phyloP scores from a whole-genome alignment of 2,329 filamentous ascomycete species.

The Monosporascus ibericus region DNA sequence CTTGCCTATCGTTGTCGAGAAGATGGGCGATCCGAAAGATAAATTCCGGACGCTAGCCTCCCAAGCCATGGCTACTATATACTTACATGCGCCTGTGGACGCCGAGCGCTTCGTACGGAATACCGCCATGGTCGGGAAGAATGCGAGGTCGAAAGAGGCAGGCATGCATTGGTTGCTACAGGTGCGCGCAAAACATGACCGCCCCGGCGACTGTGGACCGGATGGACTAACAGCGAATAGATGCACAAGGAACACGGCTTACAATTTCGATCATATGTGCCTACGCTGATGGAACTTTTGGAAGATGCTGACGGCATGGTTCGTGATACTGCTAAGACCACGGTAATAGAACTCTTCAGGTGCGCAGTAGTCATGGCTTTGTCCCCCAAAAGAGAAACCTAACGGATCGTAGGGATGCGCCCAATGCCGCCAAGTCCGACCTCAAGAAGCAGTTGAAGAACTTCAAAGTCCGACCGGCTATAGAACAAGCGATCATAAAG shows the following conservation, averaged over 20 bases:
- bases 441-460: constrained; percentile 79
- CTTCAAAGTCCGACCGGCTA: constrained; percentile 80
- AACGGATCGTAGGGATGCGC: constrained; percentile 53
- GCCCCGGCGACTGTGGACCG: constrained; percentile 8
- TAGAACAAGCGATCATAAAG: constrained; percentile 73
- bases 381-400: neutral
- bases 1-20: constrained; percentile 71
- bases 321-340: constrained; percentile 74
- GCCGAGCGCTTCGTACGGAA: constrained; percentile 78
- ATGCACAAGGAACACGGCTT: constrained; percentile 78
- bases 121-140: constrained; percentile 71
- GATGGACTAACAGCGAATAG: constrained; percentile 34
- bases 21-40: constrained; percentile 83
- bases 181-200: constrained; percentile 37
- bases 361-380: constrained; percentile 31
- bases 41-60: constrained; percentile 70
- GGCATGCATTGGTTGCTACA: constrained; percentile 80
- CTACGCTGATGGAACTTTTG: constrained; percentile 74
- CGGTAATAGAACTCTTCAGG: constrained; percentile 83
- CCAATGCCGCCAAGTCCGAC: constrained; percentile 79
- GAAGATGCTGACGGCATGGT: constrained; percentile 88
- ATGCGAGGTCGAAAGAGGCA: constrained; percentile 76
- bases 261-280: constrained; percentile 78
- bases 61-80: constrained; percentile 73
- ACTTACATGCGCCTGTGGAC: constrained; percentile 61